These are phyloP conservation scores for Macrocybe gigantea DNA, from an alignment of 768 basidiomycete species.

Conservation along the genomic window DNA sequence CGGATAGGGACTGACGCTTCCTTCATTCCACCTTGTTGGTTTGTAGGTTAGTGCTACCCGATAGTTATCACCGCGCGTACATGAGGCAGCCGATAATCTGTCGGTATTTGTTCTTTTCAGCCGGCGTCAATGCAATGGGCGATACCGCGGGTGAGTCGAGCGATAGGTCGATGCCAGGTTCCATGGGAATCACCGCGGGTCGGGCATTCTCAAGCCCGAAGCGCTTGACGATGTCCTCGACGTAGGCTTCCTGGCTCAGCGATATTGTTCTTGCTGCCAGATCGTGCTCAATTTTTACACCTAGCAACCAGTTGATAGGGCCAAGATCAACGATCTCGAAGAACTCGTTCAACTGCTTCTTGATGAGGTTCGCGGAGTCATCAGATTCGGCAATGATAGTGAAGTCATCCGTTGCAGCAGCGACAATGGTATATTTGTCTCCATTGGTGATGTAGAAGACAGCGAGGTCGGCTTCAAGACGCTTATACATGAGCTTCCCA, in stretches of 20 bases:
- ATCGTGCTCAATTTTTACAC: constrained; percentile 13
- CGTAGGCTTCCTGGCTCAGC: constrained; percentile 19
- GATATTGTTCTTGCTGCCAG: constrained; percentile 15
- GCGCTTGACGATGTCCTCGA: constrained; percentile 9
- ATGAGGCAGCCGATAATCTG: constrained; percentile 6
- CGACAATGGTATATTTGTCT: constrained; percentile 16
- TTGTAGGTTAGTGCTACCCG: too few relatives aligned
- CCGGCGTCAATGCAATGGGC: neutral
- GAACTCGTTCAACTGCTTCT: constrained; percentile 11
- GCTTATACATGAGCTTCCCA: neutral
- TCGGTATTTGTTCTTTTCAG: constrained; percentile 1
- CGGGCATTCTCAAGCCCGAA: constrained; percentile 8
- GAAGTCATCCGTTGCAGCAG: constrained; percentile 23
- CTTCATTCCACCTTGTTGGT: too few relatives aligned
- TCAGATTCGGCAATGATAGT: constrained; percentile 15
- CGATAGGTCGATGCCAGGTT: neutral
- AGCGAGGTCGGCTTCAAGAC: constrained; percentile 12
- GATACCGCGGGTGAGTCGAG: neutral
- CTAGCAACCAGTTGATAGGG: constrained; percentile 15
- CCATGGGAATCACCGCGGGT: constrained; percentile 5
- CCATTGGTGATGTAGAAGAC: constrained; percentile 18
- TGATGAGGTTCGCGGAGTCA: too few relatives aligned
- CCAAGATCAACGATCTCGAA: constrained; percentile 22
- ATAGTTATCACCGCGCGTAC: too few relatives aligned
- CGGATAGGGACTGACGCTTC: too few relatives aligned